Evolutionary conservation across 225 moss, liverwort and hornwort species (phyloP).

Genomic region (Marchantia paleacea): DNA sequence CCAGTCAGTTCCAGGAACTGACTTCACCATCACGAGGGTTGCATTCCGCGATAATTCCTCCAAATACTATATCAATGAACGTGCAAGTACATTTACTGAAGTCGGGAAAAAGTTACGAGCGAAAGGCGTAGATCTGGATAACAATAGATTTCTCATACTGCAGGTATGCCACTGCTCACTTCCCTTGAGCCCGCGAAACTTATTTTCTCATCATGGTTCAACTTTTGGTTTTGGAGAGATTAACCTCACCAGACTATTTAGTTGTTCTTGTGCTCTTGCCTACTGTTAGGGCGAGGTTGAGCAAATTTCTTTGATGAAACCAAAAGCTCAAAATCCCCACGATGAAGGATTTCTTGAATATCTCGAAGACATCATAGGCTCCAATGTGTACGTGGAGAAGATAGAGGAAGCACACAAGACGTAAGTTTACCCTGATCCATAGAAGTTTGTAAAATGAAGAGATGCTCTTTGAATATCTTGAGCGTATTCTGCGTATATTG

Average conservation of each 20-base stretch:
- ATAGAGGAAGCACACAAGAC: slow-evolving; percentile 77
- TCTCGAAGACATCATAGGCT: slow-evolving; percentile 95
- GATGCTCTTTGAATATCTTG: background rate
- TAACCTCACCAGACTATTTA: background rate
- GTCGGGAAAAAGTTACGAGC: slow-evolving; percentile 84
- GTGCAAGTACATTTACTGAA: slow-evolving; percentile 88
- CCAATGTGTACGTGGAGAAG: slow-evolving; percentile 82
- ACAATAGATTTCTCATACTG: slow-evolving; percentile 94
- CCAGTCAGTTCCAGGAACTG: slow-evolving; percentile 72
- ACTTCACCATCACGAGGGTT: slow-evolving; percentile 77
- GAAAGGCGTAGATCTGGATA: slow-evolving; percentile 97
- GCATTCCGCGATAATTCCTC: slow-evolving; percentile 99
- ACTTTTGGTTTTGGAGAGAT: background rate
- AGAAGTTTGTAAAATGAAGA: background rate
- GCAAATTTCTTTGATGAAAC: slow-evolving; percentile 98
- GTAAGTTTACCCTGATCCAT: slow-evolving; percentile 45
- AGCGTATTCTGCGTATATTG: no score
- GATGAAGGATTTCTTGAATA: slow-evolving; percentile 99
- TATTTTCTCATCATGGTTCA: background rate
- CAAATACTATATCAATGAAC: slow-evolving; percentile 90
- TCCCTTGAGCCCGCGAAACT: background rate
- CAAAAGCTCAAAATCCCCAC: slow-evolving; percentile 78
- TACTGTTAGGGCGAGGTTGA: slow-evolving; percentile 87
- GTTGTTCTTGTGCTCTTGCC: background rate
- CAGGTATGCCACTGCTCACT: slow-evolving; percentile 51